These are phyloP conservation scores for Mrakiaceae sp. DNA, from an alignment of 1,284 basidiomycete genomes.

Conservation along the genomic window DNA sequence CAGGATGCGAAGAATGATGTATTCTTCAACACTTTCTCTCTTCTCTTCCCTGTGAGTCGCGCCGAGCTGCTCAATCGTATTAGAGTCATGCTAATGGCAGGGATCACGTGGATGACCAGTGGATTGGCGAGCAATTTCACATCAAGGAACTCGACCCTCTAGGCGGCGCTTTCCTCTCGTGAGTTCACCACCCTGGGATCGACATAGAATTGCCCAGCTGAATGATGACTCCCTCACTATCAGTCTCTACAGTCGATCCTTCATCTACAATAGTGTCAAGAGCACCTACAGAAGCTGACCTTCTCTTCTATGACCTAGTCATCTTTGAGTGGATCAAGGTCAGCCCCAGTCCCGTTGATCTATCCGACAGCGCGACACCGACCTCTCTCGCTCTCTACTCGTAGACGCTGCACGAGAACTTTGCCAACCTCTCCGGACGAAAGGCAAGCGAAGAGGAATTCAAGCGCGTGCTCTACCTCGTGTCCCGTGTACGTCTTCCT, in stretches of 20 bases:
- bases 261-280: no score
- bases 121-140: conserved; percentile 28
- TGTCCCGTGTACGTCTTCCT: conserved; percentile 26
- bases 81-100: no score
- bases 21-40: conserved; percentile 43
- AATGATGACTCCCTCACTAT: no score
- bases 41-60: conserved; percentile 41
- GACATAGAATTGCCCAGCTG: no score
- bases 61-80: conserved; percentile 18
- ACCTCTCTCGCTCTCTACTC: not conserved
- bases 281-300: no score
- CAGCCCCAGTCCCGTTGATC: not conserved
- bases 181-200: no score
- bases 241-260: no score
- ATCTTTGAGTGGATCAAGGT: conserved; percentile 33
- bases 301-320: conserved; percentile 29
- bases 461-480: conserved; percentile 38
- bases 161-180: conserved; percentile 38
- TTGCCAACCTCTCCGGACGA: conserved; percentile 27
- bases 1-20: conserved; percentile 44
- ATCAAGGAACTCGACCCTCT: conserved; percentile 38
- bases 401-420: conserved; percentile 23
- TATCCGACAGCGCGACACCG: conserved; percentile 14
- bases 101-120: conserved; percentile 19
- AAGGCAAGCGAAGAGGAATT: conserved; percentile 28